phyloP scores from a whole-genome alignment of 352 stramenopile genomes.

The Pythium volutum region DNA sequence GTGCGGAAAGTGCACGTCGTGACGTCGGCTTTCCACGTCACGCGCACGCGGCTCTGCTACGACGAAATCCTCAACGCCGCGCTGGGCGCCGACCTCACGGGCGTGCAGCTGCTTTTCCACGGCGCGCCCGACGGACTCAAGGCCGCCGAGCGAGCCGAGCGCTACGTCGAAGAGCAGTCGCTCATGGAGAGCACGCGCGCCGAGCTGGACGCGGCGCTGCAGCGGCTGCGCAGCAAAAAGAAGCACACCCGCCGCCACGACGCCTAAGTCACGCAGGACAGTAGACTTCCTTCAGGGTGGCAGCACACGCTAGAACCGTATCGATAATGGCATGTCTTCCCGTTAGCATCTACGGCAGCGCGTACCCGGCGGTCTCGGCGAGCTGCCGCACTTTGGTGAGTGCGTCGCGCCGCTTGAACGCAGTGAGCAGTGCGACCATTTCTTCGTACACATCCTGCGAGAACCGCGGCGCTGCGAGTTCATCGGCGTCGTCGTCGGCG shows the following conservation, averaged over 20 bases:
- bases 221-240: conserved; percentile 11
- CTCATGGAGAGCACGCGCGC: conserved; percentile 16
- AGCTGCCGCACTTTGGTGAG: conserved; percentile 42
- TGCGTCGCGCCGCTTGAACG: conserved; percentile 46
- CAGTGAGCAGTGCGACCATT: conserved; percentile 38
- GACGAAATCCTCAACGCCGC: conserved; percentile 29
- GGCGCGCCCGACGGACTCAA: conserved; percentile 27
- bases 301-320: too few relatives aligned
- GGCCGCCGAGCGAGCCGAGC: conserved; percentile 22
- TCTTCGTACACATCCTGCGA: conserved; percentile 55
- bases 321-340: background rate
- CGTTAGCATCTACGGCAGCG: conserved; percentile 2
- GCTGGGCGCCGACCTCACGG: conserved; percentile 12
- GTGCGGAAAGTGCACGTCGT: conserved; percentile 36
- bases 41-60: conserved; percentile 29
- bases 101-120: conserved; percentile 32
- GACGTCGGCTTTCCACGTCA: conserved; percentile 34
- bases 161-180: conserved; percentile 20
- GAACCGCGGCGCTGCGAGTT: too few relatives aligned
- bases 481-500: conserved; percentile 8
- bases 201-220: conserved; percentile 13
- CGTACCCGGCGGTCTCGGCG: conserved; percentile 26
- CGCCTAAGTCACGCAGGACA: too few relatives aligned
- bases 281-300: too few relatives aligned
- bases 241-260: background rate